Evolutionary conservation across 352 stramenopile genomes (phyloP), one percentile per base, ranked within the genome.

Genomic region (Thraustochytrium sp.): DNA sequence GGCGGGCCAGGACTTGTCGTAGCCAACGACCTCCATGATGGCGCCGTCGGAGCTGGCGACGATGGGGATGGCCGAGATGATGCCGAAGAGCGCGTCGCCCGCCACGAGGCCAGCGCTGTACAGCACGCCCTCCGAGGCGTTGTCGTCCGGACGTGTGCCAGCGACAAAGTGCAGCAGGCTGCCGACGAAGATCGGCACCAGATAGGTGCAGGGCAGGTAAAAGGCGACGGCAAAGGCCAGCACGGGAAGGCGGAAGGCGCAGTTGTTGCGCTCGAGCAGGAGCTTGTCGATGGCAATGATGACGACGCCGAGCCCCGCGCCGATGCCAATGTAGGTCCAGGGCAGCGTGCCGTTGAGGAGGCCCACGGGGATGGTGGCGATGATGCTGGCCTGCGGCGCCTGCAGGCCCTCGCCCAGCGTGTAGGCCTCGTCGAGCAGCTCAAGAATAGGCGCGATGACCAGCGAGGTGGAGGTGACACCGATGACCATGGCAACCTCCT

Each of bases 271-370:
- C 46, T 55, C 64, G 26, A 84, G 55, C 21, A 83, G 38, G 18
- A 64, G 11, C 42, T 78, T 46, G 55, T 82, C 62, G 34, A 84
- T n/a, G 36, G 42, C 55, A 56, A 84, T 84, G 61, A 84, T 84
- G 5, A 78, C 76, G 21, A 80, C 62, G 34, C 63, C 76, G 16
- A 84, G 42, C 1, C 26, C 76, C 9, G 61, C 59, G 34, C 76
- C 76, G 16, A 84, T 44, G 13, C 59, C 64, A 63, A 84, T 75
- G 56, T 82, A 82, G 16, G 59, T 37, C 61, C 40, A 82, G 13
- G 56, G 76, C 18, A 84, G 64, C 11, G 38, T 63, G 56, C 76
- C 76, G 26, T 83, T 78, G 76, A 84, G 65, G 40, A 84, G 85
- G 59, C 56, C 76, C 18, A 82, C 64, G 18, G 76, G 59, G 36